Conservation (phyloP, 2,329 filamentous ascomycete genomes). For the Remersonia thermophila region DNA sequence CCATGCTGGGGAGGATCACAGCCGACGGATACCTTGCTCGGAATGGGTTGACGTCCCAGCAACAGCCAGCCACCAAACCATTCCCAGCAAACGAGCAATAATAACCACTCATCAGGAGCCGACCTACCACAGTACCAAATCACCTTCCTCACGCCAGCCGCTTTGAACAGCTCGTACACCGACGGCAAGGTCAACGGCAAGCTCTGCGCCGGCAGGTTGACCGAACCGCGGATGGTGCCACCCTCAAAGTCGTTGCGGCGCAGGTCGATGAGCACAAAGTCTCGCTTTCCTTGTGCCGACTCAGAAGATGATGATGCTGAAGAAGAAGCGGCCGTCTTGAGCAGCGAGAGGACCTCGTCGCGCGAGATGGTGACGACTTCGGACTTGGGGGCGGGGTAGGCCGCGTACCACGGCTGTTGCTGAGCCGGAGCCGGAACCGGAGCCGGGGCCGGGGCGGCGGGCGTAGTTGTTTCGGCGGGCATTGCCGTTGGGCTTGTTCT, state of each 20-base stretch:
- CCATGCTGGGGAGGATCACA: no score
- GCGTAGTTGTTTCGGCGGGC: neutral
- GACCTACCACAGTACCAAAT: conserved; percentile 38
- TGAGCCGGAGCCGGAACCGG: neutral
- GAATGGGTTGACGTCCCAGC: no score
- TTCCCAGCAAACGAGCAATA: no score
- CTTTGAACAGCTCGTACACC: conserved; percentile 30
- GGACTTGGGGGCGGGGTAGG: conserved; percentile 13
- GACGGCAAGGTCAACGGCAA: conserved; percentile 30
- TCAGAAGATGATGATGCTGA: no score
- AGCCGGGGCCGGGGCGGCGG: neutral
- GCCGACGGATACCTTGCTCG: no score
- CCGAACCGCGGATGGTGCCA: conserved; percentile 40
- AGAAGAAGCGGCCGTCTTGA: conserved; percentile 6
- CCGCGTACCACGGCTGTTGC: conserved; percentile 13
- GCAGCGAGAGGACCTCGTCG: conserved; percentile 11
- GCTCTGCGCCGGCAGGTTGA: conserved; percentile 39
- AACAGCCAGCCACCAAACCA: no score
- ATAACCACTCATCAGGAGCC: no score
- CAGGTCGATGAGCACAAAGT: conserved; percentile 28
- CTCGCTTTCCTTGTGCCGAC: conserved; percentile 10
- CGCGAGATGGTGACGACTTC: conserved; percentile 12
- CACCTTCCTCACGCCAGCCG: conserved; percentile 27
- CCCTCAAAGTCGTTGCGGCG: conserved; percentile 37
- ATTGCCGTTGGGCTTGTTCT: neutral